A percentile compares a stretch with the other conserved stretches of the same genome.
These are phyloP conservation scores for Wickerhamiella shivajii DNA, from an alignment of 805 yeast genomes.

Conservation along the genomic window DNA sequence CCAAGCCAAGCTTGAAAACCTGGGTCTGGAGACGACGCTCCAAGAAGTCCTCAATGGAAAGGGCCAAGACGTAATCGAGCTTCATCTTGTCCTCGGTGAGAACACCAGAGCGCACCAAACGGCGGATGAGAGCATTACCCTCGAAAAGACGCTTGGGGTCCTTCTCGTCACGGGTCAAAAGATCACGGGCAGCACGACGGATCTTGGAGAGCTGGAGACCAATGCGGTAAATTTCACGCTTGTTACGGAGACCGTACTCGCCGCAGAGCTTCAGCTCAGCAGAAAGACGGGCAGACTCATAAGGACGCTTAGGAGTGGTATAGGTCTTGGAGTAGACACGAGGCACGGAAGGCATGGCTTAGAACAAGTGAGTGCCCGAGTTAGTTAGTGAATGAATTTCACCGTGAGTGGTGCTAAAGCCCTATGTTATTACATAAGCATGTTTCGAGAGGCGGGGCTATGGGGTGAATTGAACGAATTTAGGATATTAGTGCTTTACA, in stretches of 20 bases:
- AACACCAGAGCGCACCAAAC: conserved; percentile 98
- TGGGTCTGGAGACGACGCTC: conserved; percentile 99
- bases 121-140: conserved; percentile 99
- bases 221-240: conserved; percentile 99
- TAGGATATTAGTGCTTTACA: no score
- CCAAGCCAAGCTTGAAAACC: conserved; percentile 98
- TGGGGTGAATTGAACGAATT: no score
- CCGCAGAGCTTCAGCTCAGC: conserved; percentile 99
- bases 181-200: conserved; percentile 99
- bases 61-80: conserved; percentile 98
- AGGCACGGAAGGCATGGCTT: conserved; percentile 36
- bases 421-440: no score
- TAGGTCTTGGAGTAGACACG: conserved; percentile 98
- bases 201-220: conserved; percentile 98
- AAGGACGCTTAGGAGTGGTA: conserved; percentile 98
- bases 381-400: no score
- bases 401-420: no score
- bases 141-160: conserved; percentile 99
- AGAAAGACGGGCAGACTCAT: conserved; percentile 98
- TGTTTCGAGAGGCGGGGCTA: no score
- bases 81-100: conserved; percentile 98
- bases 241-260: conserved; percentile 99
- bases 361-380: no score
- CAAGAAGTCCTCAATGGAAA: conserved; percentile 96
- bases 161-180: conserved; percentile 99